phyloP scores from a whole-genome alignment of 495 filamentous ascomycete species.

The Aspergillus nanangensis region DNA sequence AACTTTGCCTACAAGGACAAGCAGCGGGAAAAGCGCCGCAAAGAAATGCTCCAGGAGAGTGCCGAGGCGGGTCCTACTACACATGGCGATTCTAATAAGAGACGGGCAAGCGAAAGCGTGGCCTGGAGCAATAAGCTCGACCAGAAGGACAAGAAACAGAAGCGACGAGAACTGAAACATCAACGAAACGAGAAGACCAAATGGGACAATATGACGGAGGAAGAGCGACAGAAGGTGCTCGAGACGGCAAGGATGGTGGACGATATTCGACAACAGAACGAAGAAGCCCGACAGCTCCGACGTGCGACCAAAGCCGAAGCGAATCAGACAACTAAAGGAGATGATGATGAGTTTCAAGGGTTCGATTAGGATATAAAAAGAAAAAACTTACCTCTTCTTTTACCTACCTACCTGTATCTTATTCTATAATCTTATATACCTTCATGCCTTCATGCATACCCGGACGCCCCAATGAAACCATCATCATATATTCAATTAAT shows the following conservation, averaged over 20 bases:
- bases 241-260: conserved; percentile 73
- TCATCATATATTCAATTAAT: no score
- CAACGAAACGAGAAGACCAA: conserved; percentile 65
- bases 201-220: conserved; percentile 64
- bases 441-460: no score
- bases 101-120: conserved; percentile 47
- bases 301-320: conserved; percentile 17
- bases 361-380: conserved; percentile 29
- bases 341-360: conserved; percentile 38
- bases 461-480: no score
- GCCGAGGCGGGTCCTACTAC: conserved; percentile 24
- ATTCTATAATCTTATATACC: no score
- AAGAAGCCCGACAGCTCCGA: conserved; percentile 25
- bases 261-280: conserved; percentile 58
- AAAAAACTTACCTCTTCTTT: conserved; percentile 4
- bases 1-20: conserved; percentile 73
- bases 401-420: no score
- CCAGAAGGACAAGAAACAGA: conserved; percentile 57
- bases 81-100: conserved; percentile 26
- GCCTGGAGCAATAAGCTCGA: conserved; percentile 87
- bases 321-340: conserved; percentile 7
- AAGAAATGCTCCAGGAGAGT: conserved; percentile 47
- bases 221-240: conserved; percentile 62
- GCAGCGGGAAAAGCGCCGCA: conserved; percentile 65
- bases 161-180: conserved; percentile 69